phyloP scores from a whole-genome alignment of 2,329 filamentous ascomycete species.

The Thelonectria olida region DNA sequence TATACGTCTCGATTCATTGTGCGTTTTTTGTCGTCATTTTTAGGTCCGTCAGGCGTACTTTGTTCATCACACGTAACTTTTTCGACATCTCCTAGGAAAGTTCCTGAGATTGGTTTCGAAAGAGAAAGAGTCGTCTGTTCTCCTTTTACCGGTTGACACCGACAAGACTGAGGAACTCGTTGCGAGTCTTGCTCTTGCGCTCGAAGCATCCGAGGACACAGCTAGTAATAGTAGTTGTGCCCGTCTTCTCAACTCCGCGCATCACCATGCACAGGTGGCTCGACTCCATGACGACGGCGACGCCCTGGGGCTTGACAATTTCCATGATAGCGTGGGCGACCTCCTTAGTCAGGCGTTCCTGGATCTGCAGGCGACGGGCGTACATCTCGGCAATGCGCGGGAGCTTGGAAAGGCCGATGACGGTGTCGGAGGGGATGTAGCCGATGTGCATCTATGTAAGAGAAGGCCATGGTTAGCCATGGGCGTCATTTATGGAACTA shows the following conservation, averaged over 20 bases:
- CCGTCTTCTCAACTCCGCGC: conserved; percentile 95
- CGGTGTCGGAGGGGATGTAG: conserved; percentile 91
- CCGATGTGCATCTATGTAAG: conserved; percentile 92
- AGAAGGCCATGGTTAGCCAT: background rate
- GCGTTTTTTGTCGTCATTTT: background rate
- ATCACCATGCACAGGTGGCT: conserved; percentile 99
- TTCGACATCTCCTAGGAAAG: no score
- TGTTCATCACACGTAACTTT: no score
- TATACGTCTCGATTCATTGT: background rate
- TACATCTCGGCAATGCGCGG: conserved; percentile 98
- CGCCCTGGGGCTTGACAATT: conserved; percentile 90
- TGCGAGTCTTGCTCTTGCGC: conserved; percentile 89
- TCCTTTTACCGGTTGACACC: conserved; percentile 60
- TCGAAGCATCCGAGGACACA: conserved; percentile 98
- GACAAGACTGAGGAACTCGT: conserved; percentile 90
- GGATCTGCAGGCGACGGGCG: conserved; percentile 89
- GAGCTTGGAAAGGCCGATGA: conserved; percentile 95
- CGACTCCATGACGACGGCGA: conserved; percentile 97
- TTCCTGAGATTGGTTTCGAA: no score
- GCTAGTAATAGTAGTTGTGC: conserved; percentile 88
- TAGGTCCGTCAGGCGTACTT: no score
- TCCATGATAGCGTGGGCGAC: conserved; percentile 94
- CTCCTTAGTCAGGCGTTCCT: conserved; percentile 95
- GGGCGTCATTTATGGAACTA: background rate
- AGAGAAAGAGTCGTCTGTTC: no score